phyloP scores from a whole-genome alignment of 257 asterid species.

The Solanum dulcamara region DNA sequence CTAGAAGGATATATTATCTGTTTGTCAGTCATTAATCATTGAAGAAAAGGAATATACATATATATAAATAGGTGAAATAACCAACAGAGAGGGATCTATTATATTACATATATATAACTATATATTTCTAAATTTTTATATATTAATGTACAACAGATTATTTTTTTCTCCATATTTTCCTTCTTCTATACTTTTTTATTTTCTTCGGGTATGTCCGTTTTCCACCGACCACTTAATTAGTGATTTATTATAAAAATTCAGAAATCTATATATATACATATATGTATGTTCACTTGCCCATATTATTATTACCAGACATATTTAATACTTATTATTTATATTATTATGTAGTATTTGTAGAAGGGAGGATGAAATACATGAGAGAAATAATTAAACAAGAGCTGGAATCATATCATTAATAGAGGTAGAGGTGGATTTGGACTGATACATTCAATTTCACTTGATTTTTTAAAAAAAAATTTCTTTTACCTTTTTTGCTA shows the following conservation, averaged over 20 bases:
- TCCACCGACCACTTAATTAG: not conserved
- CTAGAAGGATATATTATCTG: not conserved
- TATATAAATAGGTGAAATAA: not conserved
- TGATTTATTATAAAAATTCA: not conserved
- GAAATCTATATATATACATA: not conserved
- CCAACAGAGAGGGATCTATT: not conserved
- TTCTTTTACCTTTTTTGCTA: too few species aligned
- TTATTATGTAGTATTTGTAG: not conserved
- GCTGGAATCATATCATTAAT: not conserved
- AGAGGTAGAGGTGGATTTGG: not conserved
- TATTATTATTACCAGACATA: not conserved
- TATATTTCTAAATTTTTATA: not conserved
- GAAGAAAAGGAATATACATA: not conserved
- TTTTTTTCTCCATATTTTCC: not conserved
- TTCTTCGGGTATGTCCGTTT: not conserved
- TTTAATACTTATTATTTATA: not conserved
- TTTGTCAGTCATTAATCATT: not conserved
- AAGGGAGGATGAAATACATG: not conserved
- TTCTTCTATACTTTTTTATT: too few species aligned
- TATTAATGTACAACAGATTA: not conserved
- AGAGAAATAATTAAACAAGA: not conserved
- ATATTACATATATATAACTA: not conserved
- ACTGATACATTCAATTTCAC: not conserved
- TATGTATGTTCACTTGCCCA: not conserved
- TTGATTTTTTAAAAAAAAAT: not conserved